Percentiles rank a stretch among this genome's conserved stretches.
These are phyloP conservation scores for Fraxinus excelsior DNA, from an alignment of 257 asterid genomes.

Conservation along the genomic window DNA sequence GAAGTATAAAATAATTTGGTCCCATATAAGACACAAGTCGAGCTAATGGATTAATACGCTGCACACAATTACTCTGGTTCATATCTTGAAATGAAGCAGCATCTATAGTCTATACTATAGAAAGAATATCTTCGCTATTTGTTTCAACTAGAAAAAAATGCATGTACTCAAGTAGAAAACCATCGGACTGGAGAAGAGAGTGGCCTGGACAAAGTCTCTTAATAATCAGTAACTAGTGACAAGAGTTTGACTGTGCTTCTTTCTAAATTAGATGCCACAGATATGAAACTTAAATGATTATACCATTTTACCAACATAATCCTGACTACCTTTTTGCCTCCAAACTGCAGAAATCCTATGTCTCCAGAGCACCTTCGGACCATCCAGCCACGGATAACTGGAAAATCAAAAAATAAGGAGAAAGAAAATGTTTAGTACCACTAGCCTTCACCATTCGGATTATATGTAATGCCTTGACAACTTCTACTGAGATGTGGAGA, in stretches of 20 bases:
- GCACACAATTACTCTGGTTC: no score
- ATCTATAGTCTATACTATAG: no score
- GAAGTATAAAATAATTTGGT: no score
- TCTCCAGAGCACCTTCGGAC: constrained; percentile 95
- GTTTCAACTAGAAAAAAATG: no score
- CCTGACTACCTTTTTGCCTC: constrained; percentile 69
- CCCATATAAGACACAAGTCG: no score
- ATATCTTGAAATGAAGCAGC: no score
- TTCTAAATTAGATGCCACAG: no score
- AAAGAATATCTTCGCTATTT: no score
- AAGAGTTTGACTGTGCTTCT: no score
- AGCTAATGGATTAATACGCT: no score
- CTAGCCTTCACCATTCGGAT: neutral
- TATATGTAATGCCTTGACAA: neutral
- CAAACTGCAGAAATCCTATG: constrained; percentile 76
- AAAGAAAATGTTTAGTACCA: constrained; percentile 12
- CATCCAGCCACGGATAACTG: constrained; percentile 98
- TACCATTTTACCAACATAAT: constrained; percentile 2
- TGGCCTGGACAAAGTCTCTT: neutral
- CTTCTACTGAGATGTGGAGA: neutral
- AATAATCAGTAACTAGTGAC: neutral
- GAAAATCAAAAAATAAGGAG: constrained; percentile 21
- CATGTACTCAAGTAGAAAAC: no score
- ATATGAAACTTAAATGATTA: neutral
- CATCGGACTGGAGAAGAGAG: neutral